Conservation (phyloP, 768 basidiomycete species). For the Coprinopsis sp. region DNA sequence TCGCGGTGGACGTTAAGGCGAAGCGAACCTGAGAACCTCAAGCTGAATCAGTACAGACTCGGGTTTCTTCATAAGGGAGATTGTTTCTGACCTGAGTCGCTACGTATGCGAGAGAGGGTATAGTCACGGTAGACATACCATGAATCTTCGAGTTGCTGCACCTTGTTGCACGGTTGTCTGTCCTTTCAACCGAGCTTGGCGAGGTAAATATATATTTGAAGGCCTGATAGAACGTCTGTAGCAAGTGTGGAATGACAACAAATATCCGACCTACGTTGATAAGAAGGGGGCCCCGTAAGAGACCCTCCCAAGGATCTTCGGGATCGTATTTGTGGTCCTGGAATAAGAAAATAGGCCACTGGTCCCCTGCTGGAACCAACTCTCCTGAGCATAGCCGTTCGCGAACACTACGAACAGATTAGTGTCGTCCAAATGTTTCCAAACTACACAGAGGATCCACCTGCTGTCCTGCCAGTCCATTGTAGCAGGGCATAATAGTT, state of each 20-base stretch:
- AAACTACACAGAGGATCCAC: background rate
- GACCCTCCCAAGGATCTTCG: constrained; percentile 13
- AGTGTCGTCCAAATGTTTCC: background rate
- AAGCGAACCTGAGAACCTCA: constrained; percentile 13
- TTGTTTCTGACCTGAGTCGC: background rate
- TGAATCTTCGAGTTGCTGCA: background rate
- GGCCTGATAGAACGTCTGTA: background rate
- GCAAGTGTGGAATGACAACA: background rate
- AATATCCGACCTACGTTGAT: background rate
- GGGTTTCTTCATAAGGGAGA: background rate
- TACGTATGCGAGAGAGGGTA: background rate
- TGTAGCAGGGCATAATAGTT: constrained; percentile 23
- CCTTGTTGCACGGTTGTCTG: background rate
- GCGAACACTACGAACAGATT: constrained; percentile 14
- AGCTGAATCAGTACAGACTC: background rate
- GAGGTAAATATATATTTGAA: constrained; percentile 1
- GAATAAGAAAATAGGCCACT: constrained; percentile 17
- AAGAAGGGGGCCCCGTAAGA: constrained; percentile 10
- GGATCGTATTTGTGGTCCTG: constrained; percentile 7
- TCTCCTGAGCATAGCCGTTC: constrained; percentile 11
- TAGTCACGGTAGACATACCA: background rate
- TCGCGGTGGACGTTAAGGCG: constrained; percentile 13
- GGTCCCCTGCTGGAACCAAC: constrained; percentile 4
- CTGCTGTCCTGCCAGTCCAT: constrained; percentile 19
- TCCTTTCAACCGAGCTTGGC: background rate